phyloP scores from a whole-genome alignment of 148 eudicot genomes.

The Silene uniflora region DNA sequence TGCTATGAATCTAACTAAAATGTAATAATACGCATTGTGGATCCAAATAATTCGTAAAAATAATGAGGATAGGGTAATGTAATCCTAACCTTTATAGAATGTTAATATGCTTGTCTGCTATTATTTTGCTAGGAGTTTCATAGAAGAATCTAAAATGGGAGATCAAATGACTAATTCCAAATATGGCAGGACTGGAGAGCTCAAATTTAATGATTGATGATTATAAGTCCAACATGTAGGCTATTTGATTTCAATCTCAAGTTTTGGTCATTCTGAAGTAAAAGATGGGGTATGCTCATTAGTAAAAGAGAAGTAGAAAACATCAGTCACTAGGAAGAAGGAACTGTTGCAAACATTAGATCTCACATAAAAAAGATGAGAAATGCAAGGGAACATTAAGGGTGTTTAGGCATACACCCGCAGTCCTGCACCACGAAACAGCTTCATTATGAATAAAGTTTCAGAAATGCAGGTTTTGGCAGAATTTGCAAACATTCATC shows the following conservation, averaged over 20 bases:
- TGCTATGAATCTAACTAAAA: background rate
- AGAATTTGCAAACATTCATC: no score
- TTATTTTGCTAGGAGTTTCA: background rate
- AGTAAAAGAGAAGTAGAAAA: no score
- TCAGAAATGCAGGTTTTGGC: no score
- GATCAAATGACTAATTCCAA: background rate
- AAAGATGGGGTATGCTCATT: background rate
- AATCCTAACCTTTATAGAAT: background rate
- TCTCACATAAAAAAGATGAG: no score
- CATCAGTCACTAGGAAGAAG: no score
- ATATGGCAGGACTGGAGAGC: background rate
- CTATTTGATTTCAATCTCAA: conserved; percentile 4
- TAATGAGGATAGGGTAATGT: conserved; percentile 1
- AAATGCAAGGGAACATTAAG: no score
- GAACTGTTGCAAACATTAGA: no score
- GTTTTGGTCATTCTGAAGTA: background rate
- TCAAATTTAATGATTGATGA: background rate
- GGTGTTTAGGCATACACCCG: no score
- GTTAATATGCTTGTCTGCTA: background rate
- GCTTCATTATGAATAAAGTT: background rate
- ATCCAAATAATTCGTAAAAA: background rate
- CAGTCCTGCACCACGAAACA: background rate
- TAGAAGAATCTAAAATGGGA: background rate
- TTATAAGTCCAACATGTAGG: background rate
- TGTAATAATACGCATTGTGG: background rate